Percentiles rank a stretch among this genome's conserved stretches.
Conservation (phyloP, 495 filamentous ascomycete genomes). For the Penicillium lagena region DNA sequence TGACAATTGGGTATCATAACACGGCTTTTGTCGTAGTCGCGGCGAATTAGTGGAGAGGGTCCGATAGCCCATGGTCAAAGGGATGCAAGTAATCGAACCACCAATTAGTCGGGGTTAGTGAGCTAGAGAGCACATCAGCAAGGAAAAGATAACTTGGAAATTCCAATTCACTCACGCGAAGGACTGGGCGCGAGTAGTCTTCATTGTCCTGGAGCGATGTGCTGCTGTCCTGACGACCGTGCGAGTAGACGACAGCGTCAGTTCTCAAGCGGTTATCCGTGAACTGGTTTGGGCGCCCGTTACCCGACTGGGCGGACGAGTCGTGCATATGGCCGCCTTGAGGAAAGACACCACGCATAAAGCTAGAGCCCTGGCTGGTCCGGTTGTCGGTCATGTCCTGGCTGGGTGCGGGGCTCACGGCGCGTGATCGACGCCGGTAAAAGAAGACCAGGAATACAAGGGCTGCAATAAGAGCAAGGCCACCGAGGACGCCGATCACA, state of each 20-base stretch:
- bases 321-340: slow-evolving; percentile 18
- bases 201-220: slow-evolving; percentile 49
- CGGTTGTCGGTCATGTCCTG: slow-evolving; percentile 30
- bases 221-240: slow-evolving; percentile 44
- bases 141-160: neutral
- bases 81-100: neutral
- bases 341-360: slow-evolving; percentile 32
- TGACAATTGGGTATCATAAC: slow-evolving; percentile 43
- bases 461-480: slow-evolving; percentile 30
- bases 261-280: slow-evolving; percentile 42
- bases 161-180: slow-evolving; percentile 37
- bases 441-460: slow-evolving; percentile 37
- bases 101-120: slow-evolving; percentile 44
- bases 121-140: slow-evolving; percentile 32
- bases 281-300: slow-evolving; percentile 18
- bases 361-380: slow-evolving; percentile 41
- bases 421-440: slow-evolving; percentile 30
- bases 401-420: slow-evolving; percentile 28
- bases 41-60: slow-evolving; percentile 25
- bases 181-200: slow-evolving; percentile 52
- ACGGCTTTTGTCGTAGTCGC: slow-evolving; percentile 27
- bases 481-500: slow-evolving; percentile 44
- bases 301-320: slow-evolving; percentile 1
- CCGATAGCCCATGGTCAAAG: neutral
- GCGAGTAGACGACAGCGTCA: slow-evolving; percentile 35